Evolutionary conservation across 1,284 basidiomycete species (phyloP).

Genomic region (Grifola frondosa): DNA sequence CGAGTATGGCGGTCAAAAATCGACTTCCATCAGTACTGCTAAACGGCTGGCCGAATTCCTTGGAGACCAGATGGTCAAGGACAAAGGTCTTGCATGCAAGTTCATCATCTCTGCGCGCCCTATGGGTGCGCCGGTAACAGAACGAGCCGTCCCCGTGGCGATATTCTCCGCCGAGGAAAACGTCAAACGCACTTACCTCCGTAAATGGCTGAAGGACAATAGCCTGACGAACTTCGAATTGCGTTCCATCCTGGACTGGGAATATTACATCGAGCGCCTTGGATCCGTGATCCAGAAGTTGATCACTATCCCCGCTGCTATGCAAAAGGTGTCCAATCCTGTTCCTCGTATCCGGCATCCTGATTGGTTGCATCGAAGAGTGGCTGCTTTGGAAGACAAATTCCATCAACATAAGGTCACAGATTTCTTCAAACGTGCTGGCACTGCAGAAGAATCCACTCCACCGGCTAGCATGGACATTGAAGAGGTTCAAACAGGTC

Average conservation of each 20-base stretch:
- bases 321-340: slow-evolving; percentile 97
- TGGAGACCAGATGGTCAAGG: slow-evolving; percentile 98
- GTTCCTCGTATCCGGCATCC: slow-evolving; percentile 96
- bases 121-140: slow-evolving; percentile 92
- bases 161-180: slow-evolving; percentile 96
- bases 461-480: slow-evolving; percentile 50
- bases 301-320: slow-evolving; percentile 98
- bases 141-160: slow-evolving; percentile 96
- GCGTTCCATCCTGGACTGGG: slow-evolving; percentile 95
- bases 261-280: slow-evolving; percentile 97
- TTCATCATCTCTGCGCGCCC: slow-evolving; percentile 98
- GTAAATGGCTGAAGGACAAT: slow-evolving; percentile 96
- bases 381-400: slow-evolving; percentile 89
- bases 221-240: slow-evolving; percentile 88
- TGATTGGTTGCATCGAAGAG: slow-evolving; percentile 94
- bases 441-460: slow-evolving; percentile 29
- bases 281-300: slow-evolving; percentile 99
- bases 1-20: slow-evolving; percentile 96
- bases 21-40: slow-evolving; percentile 97
- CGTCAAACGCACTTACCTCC: slow-evolving; percentile 88
- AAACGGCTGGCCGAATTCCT: slow-evolving; percentile 95
- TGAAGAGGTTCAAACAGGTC: slow-evolving; percentile 53
- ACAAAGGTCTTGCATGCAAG: slow-evolving; percentile 98
- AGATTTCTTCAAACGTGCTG: slow-evolving; percentile 81
- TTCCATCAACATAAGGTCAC: slow-evolving; percentile 98